Evolutionary conservation across 1,139 yeast genomes (phyloP).

Genomic region (Kodamaea suecica): DNA sequence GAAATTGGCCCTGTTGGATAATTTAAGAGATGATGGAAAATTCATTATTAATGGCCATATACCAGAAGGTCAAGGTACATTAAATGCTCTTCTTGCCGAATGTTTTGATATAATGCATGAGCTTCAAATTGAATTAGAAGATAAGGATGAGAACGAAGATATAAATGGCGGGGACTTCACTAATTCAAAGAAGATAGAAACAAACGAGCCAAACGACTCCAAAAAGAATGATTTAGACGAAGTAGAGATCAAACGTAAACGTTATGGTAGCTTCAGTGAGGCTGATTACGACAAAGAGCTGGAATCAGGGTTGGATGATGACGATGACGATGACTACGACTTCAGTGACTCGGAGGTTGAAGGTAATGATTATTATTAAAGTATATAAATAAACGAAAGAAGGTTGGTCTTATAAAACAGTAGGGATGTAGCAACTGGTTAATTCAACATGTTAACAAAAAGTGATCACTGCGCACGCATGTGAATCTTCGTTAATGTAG

Average conservation of each 20-base stretch:
- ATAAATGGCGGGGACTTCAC: conserved; percentile 16
- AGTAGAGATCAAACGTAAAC: conserved; percentile 44
- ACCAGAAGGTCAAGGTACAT: conserved; percentile 96
- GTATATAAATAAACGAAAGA: too few relatives aligned
- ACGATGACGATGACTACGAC: conserved; percentile 24
- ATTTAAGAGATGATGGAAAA: conserved; percentile 83
- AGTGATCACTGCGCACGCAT: too few relatives aligned
- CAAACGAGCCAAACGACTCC: conserved; percentile 26
- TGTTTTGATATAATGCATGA: conserved; percentile 93
- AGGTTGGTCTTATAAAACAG: too few relatives aligned
- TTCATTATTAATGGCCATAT: conserved; percentile 82
- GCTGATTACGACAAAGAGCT: conserved; percentile 48
- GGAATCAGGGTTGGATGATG: conserved; percentile 33
- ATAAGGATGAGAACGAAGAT: conserved; percentile 41
- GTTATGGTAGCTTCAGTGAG: conserved; percentile 44
- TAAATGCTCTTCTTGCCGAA: conserved; percentile 86
- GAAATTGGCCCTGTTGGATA: conserved; percentile 87
- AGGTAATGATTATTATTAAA: conserved; percentile 45
- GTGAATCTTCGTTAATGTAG: too few relatives aligned
- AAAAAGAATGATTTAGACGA: conserved; percentile 33
- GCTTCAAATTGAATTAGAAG: conserved; percentile 82
- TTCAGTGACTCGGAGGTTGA: conserved; percentile 36
- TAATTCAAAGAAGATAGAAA: conserved; percentile 11
- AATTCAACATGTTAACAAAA: too few relatives aligned
- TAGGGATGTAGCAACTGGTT: too few relatives aligned